These are phyloP conservation scores for Pichia sp. DNA, from an alignment of 1,139 yeast genomes.

Conservation along the genomic window DNA sequence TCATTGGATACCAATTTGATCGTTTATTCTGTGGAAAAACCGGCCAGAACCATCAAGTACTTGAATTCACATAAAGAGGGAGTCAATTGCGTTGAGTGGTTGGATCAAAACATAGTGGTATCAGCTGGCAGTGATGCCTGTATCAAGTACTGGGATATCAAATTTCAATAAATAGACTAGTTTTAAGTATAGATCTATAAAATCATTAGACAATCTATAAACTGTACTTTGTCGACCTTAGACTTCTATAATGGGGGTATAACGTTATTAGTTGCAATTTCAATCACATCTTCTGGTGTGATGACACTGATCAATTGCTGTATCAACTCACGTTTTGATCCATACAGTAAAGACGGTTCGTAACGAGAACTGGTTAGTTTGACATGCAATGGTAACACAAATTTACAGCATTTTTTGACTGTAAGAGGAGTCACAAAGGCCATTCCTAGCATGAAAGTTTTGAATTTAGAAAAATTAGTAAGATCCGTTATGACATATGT, in stretches of 20 bases:
- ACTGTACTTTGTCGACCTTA: not conserved
- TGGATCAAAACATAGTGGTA: slow-evolving; percentile 35
- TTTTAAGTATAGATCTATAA: not conserved
- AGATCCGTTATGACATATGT: slow-evolving; percentile 37
- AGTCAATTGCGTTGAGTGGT: slow-evolving; percentile 69
- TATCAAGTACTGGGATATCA: slow-evolving; percentile 63
- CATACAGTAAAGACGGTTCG: slow-evolving; percentile 45
- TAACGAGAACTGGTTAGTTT: slow-evolving; percentile 29
- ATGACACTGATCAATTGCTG: slow-evolving; percentile 33
- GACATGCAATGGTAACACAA: slow-evolving; percentile 38
- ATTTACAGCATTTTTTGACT: slow-evolving; percentile 39
- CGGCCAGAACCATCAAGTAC: slow-evolving; percentile 65
- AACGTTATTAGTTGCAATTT: slow-evolving; percentile 38
- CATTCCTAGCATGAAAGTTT: slow-evolving; percentile 34
- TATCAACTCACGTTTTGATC: slow-evolving; percentile 38
- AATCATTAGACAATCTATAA: not conserved
- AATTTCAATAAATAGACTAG: slow-evolving; percentile 1
- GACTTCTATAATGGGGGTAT: slow-evolving; percentile 34
- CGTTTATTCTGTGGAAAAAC: slow-evolving; percentile 70
- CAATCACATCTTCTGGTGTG: slow-evolving; percentile 38
- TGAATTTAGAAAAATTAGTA: slow-evolving; percentile 29
- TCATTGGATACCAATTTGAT: slow-evolving; percentile 79
- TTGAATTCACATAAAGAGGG: slow-evolving; percentile 88
- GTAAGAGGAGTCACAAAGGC: slow-evolving; percentile 41
- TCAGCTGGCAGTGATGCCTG: slow-evolving; percentile 80